Percentiles rank a stretch among this genome's conserved stretches.
Evolutionary conservation across 208 protist species (phyloP).

Genomic region (Leishmania mexicana): DNA sequence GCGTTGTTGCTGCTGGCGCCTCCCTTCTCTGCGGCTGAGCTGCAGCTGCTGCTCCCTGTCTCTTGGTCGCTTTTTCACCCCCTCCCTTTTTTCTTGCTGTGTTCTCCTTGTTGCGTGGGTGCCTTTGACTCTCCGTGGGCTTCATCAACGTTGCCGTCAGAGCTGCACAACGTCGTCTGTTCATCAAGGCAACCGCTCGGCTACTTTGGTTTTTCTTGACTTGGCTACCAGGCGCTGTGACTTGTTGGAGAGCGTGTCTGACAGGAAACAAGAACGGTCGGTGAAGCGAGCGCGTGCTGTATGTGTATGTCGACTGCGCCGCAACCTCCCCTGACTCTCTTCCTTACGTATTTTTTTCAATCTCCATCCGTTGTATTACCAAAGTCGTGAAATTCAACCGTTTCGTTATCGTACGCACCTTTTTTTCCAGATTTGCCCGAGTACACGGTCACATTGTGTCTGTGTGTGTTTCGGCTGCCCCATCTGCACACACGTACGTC

Average conservation of each 20-base stretch:
- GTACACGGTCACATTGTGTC: not conserved
- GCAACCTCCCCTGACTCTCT: no score
- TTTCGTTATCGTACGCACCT: not conserved
- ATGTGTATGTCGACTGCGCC: not conserved
- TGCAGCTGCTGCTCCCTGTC: not conserved
- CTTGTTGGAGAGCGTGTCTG: not conserved
- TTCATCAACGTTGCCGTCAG: not conserved
- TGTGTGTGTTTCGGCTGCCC: not conserved
- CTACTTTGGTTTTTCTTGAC: not conserved
- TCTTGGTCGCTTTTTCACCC: no score
- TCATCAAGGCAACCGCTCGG: not conserved
- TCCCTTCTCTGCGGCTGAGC: not conserved
- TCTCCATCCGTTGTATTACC: not conserved
- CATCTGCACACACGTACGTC: not conserved
- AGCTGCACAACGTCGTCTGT: not conserved
- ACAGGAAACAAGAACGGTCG: not conserved
- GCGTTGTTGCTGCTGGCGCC: not conserved
- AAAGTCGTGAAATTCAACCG: not conserved
- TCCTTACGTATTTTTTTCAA: not conserved
- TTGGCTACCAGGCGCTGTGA: not conserved
- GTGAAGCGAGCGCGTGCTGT: not conserved
- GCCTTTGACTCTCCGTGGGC: not conserved
- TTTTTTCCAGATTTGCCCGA: not conserved
- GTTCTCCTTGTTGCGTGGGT: not conserved
- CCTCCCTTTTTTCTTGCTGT: not conserved